These are phyloP conservation scores for Fusarium chuoi DNA, from an alignment of 2,329 filamentous ascomycete genomes.

Conservation along the genomic window DNA sequence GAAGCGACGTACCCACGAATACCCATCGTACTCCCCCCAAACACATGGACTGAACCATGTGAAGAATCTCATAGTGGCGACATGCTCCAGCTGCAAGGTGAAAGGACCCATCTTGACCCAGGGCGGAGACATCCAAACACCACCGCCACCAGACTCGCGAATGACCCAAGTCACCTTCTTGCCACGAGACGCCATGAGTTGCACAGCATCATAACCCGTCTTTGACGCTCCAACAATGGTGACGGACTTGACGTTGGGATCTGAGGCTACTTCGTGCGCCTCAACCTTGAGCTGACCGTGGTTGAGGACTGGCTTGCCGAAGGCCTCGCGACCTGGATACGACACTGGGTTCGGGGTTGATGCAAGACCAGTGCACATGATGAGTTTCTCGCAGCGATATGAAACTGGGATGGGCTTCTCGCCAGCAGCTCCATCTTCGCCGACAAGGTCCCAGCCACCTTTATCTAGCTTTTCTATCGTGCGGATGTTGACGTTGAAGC, in stretches of 20 bases:
- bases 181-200: not conserved
- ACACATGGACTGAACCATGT: not conserved
- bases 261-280: not conserved
- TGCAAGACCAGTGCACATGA: not conserved
- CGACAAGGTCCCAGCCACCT: not conserved
- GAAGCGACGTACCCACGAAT: not conserved
- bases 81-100: not conserved
- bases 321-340: not conserved
- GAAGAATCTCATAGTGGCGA: not conserved
- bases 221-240: not conserved
- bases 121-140: not conserved
- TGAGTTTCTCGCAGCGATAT: not conserved
- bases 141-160: not conserved
- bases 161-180: not conserved
- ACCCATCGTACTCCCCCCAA: not conserved
- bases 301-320: not conserved
- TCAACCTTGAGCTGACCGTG: not conserved
- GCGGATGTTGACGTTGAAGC: not conserved
- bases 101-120: not conserved
- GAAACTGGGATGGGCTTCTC: accelerated
- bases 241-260: not conserved
- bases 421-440: accelerated
- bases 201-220: not conserved
- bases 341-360: not conserved
- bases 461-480: not conserved